Evolutionary conservation across 306 rosid genomes (phyloP).

Genomic region (Arachis stenosperma): DNA sequence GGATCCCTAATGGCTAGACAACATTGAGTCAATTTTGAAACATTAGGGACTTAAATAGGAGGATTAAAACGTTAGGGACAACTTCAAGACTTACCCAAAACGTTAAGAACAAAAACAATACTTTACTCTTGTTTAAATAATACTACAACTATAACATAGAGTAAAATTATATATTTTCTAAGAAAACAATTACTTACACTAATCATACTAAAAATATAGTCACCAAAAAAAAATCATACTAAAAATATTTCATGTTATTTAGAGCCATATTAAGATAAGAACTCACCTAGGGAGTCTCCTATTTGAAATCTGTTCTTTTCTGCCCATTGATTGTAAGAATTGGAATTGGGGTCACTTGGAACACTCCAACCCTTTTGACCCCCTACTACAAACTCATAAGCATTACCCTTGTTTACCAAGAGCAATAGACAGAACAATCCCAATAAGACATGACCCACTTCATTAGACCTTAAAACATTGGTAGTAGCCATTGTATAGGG

Average conservation of each 20-base stretch:
- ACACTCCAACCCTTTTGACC: conserved; percentile 75
- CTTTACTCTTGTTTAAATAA: background rate
- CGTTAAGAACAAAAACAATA: too few relatives aligned
- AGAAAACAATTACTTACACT: background rate
- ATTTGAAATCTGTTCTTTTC: conserved; percentile 66
- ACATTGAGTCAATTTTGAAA: too few relatives aligned
- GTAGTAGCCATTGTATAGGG: conserved; percentile 55
- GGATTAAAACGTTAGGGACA: too few relatives aligned
- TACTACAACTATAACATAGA: background rate
- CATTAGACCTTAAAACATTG: conserved; percentile 37
- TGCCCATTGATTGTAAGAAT: conserved; percentile 79
- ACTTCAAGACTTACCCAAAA: too few relatives aligned
- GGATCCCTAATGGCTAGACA: too few relatives aligned
- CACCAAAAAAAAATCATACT: background rate
- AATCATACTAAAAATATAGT: background rate
- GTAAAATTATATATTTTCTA: background rate
- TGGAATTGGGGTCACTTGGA: conserved; percentile 56
- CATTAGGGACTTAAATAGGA: too few relatives aligned
- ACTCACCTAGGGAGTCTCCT: conserved; percentile 82
- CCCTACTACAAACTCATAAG: conserved; percentile 61
- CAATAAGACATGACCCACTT: conserved; percentile 41
- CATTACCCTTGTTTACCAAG: conserved; percentile 56
- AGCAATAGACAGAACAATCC: conserved; percentile 53
- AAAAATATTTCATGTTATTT: background rate
- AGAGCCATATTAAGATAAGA: background rate